Evolutionary conservation across 805 yeast species (phyloP).

Genomic region (Candida pseudoglaebosa): DNA sequence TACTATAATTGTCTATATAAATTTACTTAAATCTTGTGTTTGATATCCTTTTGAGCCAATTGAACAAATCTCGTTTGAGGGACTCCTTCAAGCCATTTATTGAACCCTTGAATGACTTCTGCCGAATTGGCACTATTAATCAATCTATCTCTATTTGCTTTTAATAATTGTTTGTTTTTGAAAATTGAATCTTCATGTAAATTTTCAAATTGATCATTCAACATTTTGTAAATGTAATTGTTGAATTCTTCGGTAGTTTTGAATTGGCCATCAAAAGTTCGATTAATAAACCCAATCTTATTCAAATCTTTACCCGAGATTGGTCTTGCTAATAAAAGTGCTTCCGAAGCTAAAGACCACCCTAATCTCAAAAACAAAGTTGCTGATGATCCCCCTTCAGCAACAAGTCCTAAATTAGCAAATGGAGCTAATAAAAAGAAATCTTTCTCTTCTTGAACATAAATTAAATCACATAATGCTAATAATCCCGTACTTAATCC

Average conservation of each 20-base stretch:
- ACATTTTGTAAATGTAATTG: slow-evolving; percentile 30
- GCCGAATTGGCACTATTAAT: slow-evolving; percentile 51
- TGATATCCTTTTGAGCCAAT: slow-evolving; percentile 50
- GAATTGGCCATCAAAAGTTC: slow-evolving; percentile 43
- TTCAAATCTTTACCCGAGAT: slow-evolving; percentile 55
- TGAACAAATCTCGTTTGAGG: slow-evolving; percentile 66
- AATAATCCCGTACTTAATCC: slow-evolving; percentile 76
- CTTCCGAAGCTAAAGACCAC: slow-evolving; percentile 66
- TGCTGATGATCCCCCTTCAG: slow-evolving; percentile 74
- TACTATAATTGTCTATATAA: no score
- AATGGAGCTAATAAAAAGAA: slow-evolving; percentile 72
- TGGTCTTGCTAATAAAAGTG: slow-evolving; percentile 65
- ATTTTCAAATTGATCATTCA: slow-evolving; percentile 32
- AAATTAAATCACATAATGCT: slow-evolving; percentile 69
- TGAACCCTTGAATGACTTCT: slow-evolving; percentile 67
- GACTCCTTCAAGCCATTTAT: slow-evolving; percentile 65
- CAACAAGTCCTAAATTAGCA: slow-evolving; percentile 74
- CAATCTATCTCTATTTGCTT: slow-evolving; percentile 33
- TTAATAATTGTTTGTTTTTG: slow-evolving; percentile 38
- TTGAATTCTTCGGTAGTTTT: slow-evolving; percentile 41
- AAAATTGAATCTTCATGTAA: slow-evolving; percentile 43
- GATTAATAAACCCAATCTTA: slow-evolving; percentile 58
- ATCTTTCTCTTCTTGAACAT: slow-evolving; percentile 55
- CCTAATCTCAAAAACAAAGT: slow-evolving; percentile 71
- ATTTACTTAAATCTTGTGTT: slow-evolving; percentile 51